Evolutionary conservation across 2,329 filamentous ascomycete genomes (phyloP), one percentile per base, ranked within the genome.

Genomic region (Alternaria burnsii): DNA sequence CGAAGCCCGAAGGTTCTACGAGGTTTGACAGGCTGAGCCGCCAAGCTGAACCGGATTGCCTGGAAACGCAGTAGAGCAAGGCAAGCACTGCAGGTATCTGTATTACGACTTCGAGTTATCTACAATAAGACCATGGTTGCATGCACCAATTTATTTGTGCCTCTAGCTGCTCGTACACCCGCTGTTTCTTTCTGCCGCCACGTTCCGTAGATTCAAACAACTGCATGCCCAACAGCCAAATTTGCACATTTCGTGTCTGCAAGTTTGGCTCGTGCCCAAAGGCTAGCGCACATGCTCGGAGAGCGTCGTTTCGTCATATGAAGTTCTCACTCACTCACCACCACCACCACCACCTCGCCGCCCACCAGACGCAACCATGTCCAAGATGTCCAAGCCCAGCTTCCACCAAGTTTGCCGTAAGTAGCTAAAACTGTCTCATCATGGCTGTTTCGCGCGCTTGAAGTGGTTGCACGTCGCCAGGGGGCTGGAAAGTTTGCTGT

Each of bases 1-100:
- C 44, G 90, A 94, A 70, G 93, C 91, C n/a, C 86, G 69, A 61
- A 67, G 70, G 30, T 78, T 78, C 34, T 77, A 75, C 44, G 70
- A 71, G 51, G 54, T 61, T 12, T 71, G 52, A 59, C n/a, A 38
- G 16, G 41, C 26, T 46, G 38, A 1, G 34, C 14, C 22, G 20
- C n/a, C 2, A 36, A 38, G 8, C 20, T 18, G 12, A 4, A 26
- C 14, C 4, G 11, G 52, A 6, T 10, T 12, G 28, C 10, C 46
- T 48, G 46, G 20, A 41, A 20, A 6, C 4, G 18, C 22, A 43
- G 51, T 53, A 43, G 24, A 40, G 24, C 11, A 28, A 43, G 38
- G 7, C 20, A 41, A 11, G 40, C 5, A 36, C 32, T 50, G 26
- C 14, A 20, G 24, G n/a, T 30, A n/a, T 50, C 18, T 41, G 18